Percentiles rank a stretch among this genome's conserved stretches.
Evolutionary conservation across 495 filamentous ascomycete genomes (phyloP).

Genomic region (Daldinia vernicosa): DNA sequence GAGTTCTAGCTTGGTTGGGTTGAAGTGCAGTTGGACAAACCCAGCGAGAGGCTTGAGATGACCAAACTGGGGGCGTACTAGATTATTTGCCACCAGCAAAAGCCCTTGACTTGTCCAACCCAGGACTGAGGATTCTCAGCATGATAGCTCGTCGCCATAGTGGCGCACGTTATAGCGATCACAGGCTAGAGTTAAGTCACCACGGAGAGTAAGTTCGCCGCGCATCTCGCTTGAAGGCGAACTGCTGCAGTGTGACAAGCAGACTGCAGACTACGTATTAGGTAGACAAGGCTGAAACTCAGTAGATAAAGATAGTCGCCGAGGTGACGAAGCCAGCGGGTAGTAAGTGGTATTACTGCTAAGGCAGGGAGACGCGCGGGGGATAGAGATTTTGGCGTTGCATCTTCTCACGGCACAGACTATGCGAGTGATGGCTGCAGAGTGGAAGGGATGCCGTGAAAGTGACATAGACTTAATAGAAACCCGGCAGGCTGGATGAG

Average conservation of each 20-base stretch:
- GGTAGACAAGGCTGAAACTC: constrained; percentile 38
- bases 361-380: constrained; percentile 31
- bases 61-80: constrained; percentile 12
- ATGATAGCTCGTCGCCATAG: constrained; percentile 18
- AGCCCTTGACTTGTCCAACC: constrained; percentile 12
- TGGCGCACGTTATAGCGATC: constrained; percentile 19
- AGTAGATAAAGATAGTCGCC: constrained; percentile 6
- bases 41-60: constrained; percentile 4
- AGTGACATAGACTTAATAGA: constrained; percentile 20
- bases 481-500: constrained; percentile 39
- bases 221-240: constrained; percentile 37
- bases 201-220: constrained; percentile 22
- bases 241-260: constrained; percentile 43
- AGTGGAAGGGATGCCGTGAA: constrained; percentile 13
- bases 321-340: constrained; percentile 1
- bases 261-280: constrained; percentile 36
- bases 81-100: constrained; percentile 25
- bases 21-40: constrained; percentile 27
- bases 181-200: constrained; percentile 18
- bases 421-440: constrained; percentile 36
- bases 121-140: constrained; percentile 8
- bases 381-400: constrained; percentile 23
- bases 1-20: constrained; percentile 18
- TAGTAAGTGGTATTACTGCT: constrained; percentile 10
- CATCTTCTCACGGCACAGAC: constrained; percentile 17